These are phyloP conservation scores for Dacryopinax spathularia DNA, from an alignment of 768 basidiomycete species.

Conservation along the genomic window DNA sequence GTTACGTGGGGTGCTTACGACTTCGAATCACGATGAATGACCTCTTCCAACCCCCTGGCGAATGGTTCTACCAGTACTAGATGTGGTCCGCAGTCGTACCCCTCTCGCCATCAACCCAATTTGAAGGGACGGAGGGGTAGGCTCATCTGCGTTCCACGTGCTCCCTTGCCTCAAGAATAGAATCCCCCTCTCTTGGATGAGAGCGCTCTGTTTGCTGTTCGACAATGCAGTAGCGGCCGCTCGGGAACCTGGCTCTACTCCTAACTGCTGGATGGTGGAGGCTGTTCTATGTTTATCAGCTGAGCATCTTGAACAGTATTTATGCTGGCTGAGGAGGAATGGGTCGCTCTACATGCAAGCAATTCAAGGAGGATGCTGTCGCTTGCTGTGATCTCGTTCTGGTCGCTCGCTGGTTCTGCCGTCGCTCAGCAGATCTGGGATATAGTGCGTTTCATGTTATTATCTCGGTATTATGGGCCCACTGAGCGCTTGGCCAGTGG, in stretches of 20 bases:
- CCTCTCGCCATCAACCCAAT: neutral
- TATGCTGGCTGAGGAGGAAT: no score
- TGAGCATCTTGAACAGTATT: no score
- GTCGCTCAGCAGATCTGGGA: slow-evolving; percentile 6
- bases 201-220: neutral
- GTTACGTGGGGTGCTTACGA: no score
- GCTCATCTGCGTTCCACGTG: neutral
- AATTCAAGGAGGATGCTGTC: neutral
- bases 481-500: neutral
- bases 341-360: neutral
- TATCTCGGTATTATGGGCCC: neutral
- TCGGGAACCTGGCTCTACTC: neutral
- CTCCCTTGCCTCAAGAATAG: neutral
- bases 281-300: no score
- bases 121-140: neutral
- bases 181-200: neutral
- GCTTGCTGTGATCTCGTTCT: neutral
- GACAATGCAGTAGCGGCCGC: neutral
- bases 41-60: no score
- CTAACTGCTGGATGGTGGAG: no score
- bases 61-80: no score
- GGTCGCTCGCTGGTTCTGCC: neutral
- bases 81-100: neutral
- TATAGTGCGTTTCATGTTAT: slow-evolving; percentile 2
- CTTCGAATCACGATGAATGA: no score